Evolutionary conservation across 352 stramenopile genomes (phyloP).

Genomic region (Globisporangium echinulatum): DNA sequence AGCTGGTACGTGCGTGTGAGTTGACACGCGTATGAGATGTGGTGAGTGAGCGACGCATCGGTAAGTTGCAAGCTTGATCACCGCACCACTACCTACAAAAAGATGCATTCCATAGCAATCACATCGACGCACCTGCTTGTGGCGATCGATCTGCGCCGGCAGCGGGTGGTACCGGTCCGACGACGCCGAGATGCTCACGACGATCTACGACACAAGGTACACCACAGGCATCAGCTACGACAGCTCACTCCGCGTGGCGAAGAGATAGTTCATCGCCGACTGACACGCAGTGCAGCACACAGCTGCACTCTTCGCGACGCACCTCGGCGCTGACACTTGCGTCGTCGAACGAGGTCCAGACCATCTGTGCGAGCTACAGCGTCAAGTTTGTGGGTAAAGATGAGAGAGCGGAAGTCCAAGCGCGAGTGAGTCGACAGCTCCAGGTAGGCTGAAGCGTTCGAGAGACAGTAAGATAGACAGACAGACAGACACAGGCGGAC

Average conservation of each 20-base stretch:
- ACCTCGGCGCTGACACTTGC: conserved; percentile 63
- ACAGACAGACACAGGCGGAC: conserved; percentile 17
- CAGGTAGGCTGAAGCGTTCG: too few species aligned
- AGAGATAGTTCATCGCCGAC: neutral
- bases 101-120: neutral
- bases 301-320: neutral
- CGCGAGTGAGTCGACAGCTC: too few species aligned
- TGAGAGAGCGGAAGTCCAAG: too few species aligned
- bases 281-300: neutral
- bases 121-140: conserved; percentile 44
- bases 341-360: conserved; percentile 58
- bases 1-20: conserved; percentile 20
- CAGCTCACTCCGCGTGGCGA: too few species aligned
- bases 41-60: neutral
- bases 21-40: too few species aligned
- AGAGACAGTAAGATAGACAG: neutral
- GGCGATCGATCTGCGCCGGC: conserved; percentile 54
- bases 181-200: conserved; percentile 45
- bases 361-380: conserved; percentile 38
- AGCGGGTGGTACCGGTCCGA: conserved; percentile 46
- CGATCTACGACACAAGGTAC: conserved; percentile 19
- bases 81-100: too few species aligned
- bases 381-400: neutral
- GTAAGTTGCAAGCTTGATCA: neutral
- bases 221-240: too few species aligned